phyloP scores from a whole-genome alignment of 257 asterid genomes.

The Solanum habrochaites region DNA sequence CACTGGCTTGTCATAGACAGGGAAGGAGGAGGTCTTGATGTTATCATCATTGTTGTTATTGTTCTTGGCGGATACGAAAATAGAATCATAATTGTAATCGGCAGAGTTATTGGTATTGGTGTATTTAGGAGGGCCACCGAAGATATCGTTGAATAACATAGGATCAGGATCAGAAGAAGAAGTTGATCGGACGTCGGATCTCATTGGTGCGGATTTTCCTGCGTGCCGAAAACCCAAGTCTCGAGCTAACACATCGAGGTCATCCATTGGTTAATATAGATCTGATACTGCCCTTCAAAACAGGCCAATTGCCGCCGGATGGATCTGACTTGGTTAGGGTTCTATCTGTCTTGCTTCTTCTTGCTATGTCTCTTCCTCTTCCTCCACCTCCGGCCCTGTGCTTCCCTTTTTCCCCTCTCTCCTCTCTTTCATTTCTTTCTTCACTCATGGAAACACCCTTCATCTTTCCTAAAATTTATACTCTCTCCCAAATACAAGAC shows the following conservation, averaged over 20 bases:
- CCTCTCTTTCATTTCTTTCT: background rate
- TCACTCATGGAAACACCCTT: background rate
- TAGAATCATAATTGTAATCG: conserved; percentile 58
- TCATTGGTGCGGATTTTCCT: conserved; percentile 89
- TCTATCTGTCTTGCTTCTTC: background rate
- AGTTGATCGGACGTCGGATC: conserved; percentile 47
- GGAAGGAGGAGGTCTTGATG: conserved; percentile 31
- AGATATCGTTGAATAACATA: conserved; percentile 50
- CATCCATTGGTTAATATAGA: conserved; percentile 45
- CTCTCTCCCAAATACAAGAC: background rate
- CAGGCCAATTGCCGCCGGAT: background rate
- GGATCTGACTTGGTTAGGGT: background rate
- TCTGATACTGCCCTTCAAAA: background rate
- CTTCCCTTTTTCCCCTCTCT: background rate
- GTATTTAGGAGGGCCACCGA: conserved; percentile 65
- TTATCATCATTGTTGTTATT: conserved; percentile 3
- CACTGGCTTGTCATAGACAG: conserved; percentile 89
- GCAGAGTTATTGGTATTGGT: conserved; percentile 13
- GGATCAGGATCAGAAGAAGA: conserved; percentile 17
- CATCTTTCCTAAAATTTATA: background rate
- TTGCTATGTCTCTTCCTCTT: background rate
- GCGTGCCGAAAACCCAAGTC: conserved; percentile 61
- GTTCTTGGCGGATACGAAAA: conserved; percentile 15
- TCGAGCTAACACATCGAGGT: conserved; percentile 66
- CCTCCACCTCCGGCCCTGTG: background rate